phyloP scores from a whole-genome alignment of 768 basidiomycete genomes.

The Ramaria sp. region DNA sequence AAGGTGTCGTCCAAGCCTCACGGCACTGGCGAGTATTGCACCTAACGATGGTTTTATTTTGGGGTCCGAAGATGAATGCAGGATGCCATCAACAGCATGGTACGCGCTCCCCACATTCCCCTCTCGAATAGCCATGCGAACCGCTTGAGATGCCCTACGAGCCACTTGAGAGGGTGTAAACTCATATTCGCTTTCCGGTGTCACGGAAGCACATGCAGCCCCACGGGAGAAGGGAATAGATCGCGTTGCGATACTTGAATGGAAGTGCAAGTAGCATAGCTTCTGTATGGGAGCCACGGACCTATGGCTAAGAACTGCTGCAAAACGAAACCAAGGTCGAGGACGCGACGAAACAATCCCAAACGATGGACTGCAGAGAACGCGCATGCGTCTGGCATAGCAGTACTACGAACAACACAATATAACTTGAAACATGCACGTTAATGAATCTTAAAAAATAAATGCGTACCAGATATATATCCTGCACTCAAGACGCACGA shows the following conservation, averaged over 20 bases:
- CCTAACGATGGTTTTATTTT: not conserved
- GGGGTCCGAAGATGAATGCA: not conserved
- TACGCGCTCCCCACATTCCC: constrained; percentile 40
- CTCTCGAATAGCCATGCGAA: constrained; percentile 33
- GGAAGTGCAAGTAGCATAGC: not conserved
- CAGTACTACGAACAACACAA: not conserved
- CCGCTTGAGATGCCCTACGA: constrained; percentile 36
- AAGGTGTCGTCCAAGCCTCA: constrained; percentile 38
- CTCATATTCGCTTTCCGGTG: not conserved
- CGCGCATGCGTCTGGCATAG: not conserved
- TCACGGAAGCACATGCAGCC: not conserved
- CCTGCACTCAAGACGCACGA: too few species aligned
- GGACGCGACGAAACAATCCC: not conserved
- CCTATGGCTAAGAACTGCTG: not conserved
- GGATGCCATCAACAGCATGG: constrained; percentile 41
- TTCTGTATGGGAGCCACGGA: too few species aligned
- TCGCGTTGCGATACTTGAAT: not conserved
- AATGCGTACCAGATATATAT: too few species aligned
- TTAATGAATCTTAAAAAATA: too few species aligned
- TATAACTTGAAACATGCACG: too few species aligned
- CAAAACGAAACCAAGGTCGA: not conserved
- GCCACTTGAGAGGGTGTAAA: not conserved
- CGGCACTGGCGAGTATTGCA: not conserved
- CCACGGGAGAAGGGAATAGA: not conserved
- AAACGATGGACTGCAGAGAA: not conserved